Evolutionary conservation across 148 eudicot genomes (phyloP).

Genomic region (Hydrangea macrophylla): DNA sequence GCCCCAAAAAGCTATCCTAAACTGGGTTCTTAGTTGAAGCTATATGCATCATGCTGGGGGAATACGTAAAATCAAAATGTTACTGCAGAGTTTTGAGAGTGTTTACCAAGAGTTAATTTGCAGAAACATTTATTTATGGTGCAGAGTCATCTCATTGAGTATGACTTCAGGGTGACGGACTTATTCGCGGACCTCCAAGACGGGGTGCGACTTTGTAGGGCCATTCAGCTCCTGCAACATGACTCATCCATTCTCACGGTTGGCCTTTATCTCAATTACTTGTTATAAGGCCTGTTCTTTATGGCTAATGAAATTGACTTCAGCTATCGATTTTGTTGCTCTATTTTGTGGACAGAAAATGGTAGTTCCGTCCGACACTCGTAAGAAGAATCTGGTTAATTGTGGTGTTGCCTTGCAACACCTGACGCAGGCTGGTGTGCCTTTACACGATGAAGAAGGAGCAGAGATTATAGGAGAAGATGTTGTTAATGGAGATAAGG

Average conservation of each 20-base stretch:
- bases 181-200: slow-evolving; percentile 79
- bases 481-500: slow-evolving; percentile 78
- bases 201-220: slow-evolving; percentile 88
- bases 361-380: slow-evolving; percentile 71
- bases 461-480: slow-evolving; percentile 57
- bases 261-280: slow-evolving; percentile 17
- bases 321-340: slow-evolving; percentile 2
- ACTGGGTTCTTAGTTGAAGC: background rate
- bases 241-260: slow-evolving; percentile 80
- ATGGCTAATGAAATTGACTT: background rate
- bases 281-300: background rate
- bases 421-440: slow-evolving; percentile 68
- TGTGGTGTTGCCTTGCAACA: slow-evolving; percentile 71
- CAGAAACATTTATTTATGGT: slow-evolving; percentile 16
- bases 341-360: slow-evolving; percentile 59
- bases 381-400: slow-evolving; percentile 67
- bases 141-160: slow-evolving; percentile 80
- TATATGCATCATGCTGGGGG: background rate
- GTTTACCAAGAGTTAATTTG: slow-evolving; percentile 1
- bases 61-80: slow-evolving; percentile 3
- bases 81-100: too few species aligned
- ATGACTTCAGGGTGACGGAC: slow-evolving; percentile 65
- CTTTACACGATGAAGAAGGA: slow-evolving; percentile 76
- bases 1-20: too few species aligned
- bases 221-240: slow-evolving; percentile 72